phyloP scores from a whole-genome alignment of 768 basidiomycete genomes.

The Rhodosporidiobolus sp. region DNA sequence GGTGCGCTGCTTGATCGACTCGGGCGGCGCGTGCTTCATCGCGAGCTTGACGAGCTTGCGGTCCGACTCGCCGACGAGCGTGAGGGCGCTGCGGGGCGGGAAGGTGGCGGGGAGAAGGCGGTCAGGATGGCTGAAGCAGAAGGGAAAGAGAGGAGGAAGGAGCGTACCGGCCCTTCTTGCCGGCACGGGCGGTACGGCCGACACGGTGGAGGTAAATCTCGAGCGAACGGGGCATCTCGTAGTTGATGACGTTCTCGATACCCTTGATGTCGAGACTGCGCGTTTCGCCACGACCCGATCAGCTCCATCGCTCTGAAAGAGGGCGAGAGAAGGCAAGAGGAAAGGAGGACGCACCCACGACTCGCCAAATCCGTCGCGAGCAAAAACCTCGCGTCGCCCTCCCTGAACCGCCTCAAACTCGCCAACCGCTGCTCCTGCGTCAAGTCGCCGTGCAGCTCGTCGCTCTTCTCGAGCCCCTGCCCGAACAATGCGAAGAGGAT shows the following conservation, averaged over 20 bases:
- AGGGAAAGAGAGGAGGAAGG: not conserved
- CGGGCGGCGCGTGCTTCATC: constrained; percentile 75
- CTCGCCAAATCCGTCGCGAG: constrained; percentile 96
- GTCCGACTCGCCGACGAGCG: constrained; percentile 91
- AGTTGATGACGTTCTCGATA: constrained; percentile 95
- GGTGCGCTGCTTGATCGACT: constrained; percentile 83
- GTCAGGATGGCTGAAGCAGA: not conserved
- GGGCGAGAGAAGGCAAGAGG: not conserved
- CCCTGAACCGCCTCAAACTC: constrained; percentile 81
- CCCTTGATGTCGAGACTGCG: constrained; percentile 91
- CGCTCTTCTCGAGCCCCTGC: constrained; percentile 49
- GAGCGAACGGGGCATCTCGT: constrained; percentile 92
- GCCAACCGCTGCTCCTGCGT: constrained; percentile 93
- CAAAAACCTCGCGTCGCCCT: constrained; percentile 80
- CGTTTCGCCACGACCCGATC: constrained; percentile 39
- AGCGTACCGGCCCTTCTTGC: constrained; percentile 78
- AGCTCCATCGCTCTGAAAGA: not conserved
- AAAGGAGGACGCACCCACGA: constrained; percentile 28
- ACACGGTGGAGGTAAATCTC: constrained; percentile 92
- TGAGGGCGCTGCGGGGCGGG: constrained; percentile 65
- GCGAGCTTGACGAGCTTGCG: constrained; percentile 94
- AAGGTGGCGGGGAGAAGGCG: not conserved
- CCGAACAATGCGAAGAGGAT: constrained; percentile 83
- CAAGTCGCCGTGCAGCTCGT: constrained; percentile 91
- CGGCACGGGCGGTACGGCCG: constrained; percentile 54